Evolutionary conservation across 805 yeast species (phyloP).

Genomic region (Teunomyces panamensis): DNA sequence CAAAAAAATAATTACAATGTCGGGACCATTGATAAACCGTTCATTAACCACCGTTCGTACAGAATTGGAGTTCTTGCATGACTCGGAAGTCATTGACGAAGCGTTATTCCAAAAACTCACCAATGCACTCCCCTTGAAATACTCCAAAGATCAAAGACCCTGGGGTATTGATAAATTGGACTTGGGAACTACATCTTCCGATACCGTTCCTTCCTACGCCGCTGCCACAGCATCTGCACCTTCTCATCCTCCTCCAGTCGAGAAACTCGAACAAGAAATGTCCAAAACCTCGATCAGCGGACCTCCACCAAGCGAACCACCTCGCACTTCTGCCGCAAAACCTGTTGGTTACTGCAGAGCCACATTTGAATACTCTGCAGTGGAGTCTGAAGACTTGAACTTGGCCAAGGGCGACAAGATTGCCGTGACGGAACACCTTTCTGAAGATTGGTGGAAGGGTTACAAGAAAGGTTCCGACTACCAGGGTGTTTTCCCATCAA

Average conservation of each 20-base stretch:
- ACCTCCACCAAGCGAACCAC: conserved; percentile 19
- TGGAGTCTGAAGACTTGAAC: conserved; percentile 70
- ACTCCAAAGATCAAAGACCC: conserved; percentile 49
- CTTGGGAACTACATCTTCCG: background rate
- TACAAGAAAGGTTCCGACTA: conserved; percentile 37
- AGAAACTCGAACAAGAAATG: conserved; percentile 8
- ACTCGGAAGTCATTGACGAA: conserved; percentile 67
- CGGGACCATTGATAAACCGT: conserved; percentile 67
- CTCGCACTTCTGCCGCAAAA: conserved; percentile 15
- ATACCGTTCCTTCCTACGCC: conserved; percentile 5
- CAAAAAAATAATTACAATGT: conserved; percentile 19
- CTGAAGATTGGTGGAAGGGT: conserved; percentile 93
- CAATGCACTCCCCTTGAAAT: conserved; percentile 54
- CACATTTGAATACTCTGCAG: conserved; percentile 69
- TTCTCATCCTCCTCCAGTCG: conserved; percentile 13
- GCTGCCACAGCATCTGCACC: conserved; percentile 8
- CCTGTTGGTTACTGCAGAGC: conserved; percentile 54
- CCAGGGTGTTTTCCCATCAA: conserved; percentile 86
- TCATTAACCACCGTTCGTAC: conserved; percentile 71
- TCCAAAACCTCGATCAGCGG: conserved; percentile 14
- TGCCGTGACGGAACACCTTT: conserved; percentile 66
- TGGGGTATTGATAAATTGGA: conserved; percentile 39
- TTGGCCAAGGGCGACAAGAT: conserved; percentile 67
- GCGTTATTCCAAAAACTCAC: conserved; percentile 51
- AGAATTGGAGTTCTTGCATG: conserved; percentile 76